Conservation (phyloP, 495 filamentous ascomycete species). For the Hypoxylon fragiforme region DNA sequence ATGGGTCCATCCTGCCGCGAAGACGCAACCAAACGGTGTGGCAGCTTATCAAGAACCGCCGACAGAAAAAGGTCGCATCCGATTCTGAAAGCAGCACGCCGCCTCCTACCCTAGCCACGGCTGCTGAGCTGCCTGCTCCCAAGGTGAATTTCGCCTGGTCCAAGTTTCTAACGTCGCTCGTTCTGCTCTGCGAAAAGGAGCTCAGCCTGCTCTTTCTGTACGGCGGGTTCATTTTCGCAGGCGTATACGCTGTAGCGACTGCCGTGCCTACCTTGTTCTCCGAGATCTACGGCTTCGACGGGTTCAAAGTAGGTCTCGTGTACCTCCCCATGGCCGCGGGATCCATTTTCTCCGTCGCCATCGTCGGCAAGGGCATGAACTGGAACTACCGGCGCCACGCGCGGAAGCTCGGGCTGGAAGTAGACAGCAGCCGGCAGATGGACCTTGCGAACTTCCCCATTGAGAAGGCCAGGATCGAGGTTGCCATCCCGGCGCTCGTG, state of each 20-base stretch:
- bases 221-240: conserved; percentile 59
- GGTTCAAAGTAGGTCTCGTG: conserved; percentile 60
- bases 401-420: conserved; percentile 43
- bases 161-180: conserved; percentile 63
- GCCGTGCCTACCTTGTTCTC: conserved; percentile 48
- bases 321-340: conserved; percentile 60
- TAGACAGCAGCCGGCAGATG: conserved; percentile 51
- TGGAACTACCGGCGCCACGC: conserved; percentile 55
- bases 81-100: conserved; percentile 51
- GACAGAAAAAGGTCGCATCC: conserved; percentile 57
- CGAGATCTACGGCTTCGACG: conserved; percentile 58
- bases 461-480: conserved; percentile 60
- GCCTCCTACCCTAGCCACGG: conserved; percentile 13
- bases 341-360: conserved; percentile 57
- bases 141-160: conserved; percentile 44
- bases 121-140: conserved; percentile 39
- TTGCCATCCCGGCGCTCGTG: conserved; percentile 52
- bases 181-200: conserved; percentile 64
- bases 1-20: conserved; percentile 58
- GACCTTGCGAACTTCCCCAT: conserved; percentile 65
- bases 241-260: conserved; percentile 58
- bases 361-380: conserved; percentile 59
- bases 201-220: conserved; percentile 58
- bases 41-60: conserved; percentile 40
- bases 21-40: conserved; percentile 42